Evolutionary conservation across 768 basidiomycete genomes (phyloP).

Genomic region (Neoboletus subvelutipes): DNA sequence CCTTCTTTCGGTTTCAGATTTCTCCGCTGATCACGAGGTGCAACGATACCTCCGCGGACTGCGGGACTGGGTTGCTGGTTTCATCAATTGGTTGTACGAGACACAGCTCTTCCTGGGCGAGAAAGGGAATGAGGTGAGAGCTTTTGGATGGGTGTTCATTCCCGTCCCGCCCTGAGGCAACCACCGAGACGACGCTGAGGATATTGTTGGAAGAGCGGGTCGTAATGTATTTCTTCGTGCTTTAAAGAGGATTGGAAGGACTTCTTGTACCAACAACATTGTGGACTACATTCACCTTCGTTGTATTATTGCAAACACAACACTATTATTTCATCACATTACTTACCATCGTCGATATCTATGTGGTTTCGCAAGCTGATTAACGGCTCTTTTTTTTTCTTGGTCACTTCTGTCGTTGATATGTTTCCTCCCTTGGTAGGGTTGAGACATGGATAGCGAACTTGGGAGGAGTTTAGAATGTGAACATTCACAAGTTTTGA

Average conservation of each 20-base stretch:
- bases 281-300: background rate
- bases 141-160: slow-evolving; percentile 64
- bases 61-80: slow-evolving; percentile 55
- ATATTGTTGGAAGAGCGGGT: background rate
- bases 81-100: slow-evolving; percentile 66
- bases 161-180: slow-evolving; percentile 16
- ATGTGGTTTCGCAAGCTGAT: background rate
- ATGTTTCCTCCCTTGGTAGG: too few relatives aligned
- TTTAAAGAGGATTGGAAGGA: background rate
- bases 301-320: background rate
- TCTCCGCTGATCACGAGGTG: slow-evolving; percentile 26
- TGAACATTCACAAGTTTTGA: background rate
- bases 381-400: background rate
- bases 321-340: background rate
- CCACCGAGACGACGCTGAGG: background rate
- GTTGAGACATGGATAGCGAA: background rate
- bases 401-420: background rate
- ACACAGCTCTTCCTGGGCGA: slow-evolving; percentile 59
- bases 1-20: slow-evolving; percentile 15
- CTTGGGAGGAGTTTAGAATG: too few relatives aligned
- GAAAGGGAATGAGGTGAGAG: slow-evolving; percentile 54
- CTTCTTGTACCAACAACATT: slow-evolving; percentile 6
- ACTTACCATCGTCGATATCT: background rate
- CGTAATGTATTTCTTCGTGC: slow-evolving; percentile 3
- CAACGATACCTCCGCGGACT: slow-evolving; percentile 48